A percentile compares a stretch with the other conserved stretches of the same genome.
Conservation (phyloP, 495 filamentous ascomycete species). For the Xylaria palmicola region DNA sequence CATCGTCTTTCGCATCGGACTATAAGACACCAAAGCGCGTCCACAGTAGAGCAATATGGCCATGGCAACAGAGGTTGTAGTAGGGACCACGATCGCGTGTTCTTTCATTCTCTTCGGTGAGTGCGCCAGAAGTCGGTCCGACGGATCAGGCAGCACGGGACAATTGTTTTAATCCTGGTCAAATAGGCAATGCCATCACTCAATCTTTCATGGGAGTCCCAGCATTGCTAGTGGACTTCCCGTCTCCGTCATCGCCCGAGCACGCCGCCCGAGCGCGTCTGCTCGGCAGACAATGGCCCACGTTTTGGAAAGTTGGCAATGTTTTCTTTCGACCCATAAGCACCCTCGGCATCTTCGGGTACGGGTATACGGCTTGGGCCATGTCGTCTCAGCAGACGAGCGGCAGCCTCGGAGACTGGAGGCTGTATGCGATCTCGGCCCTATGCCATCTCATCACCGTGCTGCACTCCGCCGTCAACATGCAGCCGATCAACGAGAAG, state of each 20-base stretch:
- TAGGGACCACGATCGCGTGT: slow-evolving; percentile 39
- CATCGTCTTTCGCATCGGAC: not conserved
- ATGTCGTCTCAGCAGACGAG: slow-evolving; percentile 18
- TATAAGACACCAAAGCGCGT: too few species aligned
- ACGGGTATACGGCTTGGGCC: slow-evolving; percentile 38
- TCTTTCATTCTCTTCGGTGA: slow-evolving; percentile 48
- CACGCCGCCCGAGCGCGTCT: slow-evolving; percentile 39
- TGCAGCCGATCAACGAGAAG: slow-evolving; percentile 52
- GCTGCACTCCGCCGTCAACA: slow-evolving; percentile 48
- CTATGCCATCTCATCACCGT: slow-evolving; percentile 43
- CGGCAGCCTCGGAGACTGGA: slow-evolving; percentile 37
- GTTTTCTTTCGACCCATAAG: slow-evolving; percentile 50
- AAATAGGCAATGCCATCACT: slow-evolving; percentile 49
- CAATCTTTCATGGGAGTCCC: slow-evolving; percentile 53
- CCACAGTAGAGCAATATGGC: slow-evolving; percentile 6
- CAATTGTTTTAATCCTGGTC: not conserved
- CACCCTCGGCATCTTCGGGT: slow-evolving; percentile 47
- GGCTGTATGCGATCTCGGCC: slow-evolving; percentile 37
- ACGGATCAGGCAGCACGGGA: not conserved
- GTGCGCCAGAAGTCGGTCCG: not conserved
- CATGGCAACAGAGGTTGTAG: slow-evolving; percentile 27
- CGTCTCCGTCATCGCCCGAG: slow-evolving; percentile 35
- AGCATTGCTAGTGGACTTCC: slow-evolving; percentile 48
- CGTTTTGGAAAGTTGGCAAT: slow-evolving; percentile 49
- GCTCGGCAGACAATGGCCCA: slow-evolving; percentile 48